Evolutionary conservation across 139 green algal species (phyloP), one percentile per base, ranked within the genome.

Genomic region (Prasinococcaceae sp.): DNA sequence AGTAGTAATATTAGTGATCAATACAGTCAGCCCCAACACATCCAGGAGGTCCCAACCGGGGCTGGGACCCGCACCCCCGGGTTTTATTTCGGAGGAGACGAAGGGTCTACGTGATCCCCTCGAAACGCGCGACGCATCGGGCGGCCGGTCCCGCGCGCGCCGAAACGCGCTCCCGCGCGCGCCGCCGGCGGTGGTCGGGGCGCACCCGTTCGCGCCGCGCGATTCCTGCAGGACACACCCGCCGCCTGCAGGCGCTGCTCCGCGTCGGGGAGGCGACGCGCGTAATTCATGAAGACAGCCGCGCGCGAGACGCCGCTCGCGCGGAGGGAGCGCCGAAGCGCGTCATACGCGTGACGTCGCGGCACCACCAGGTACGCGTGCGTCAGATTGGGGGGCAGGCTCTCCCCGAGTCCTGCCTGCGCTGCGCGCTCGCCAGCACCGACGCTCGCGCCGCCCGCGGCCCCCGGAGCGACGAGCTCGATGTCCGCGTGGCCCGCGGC

Each of bases 211-310:
- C n/a, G n/a, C n/a, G n/a, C n/a, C n/a, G n/a, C n/a, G n/a, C n/a
- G n/a, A n/a, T n/a, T 23, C 6, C 65, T 36, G 8, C 81, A 83
- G 45, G 65, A 35, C 70, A 96, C 88, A 35, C 70, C 64, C 17
- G 76, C 63, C 1, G 82, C 79, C 29, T 63, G 50, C 41, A 97
- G 73, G 69, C 96, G 97, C 45, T 76, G 45, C 45, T 47, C 25
- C 23, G 27, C 45, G 26, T 68, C 61, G 10, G 26, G 33, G 32
- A 94, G 65, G 9, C 88, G 72, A 55, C 85, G 75, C 66, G 84
- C 77, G 53, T 79, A 93, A 72, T 98, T 98, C 81, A 96, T 92
- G 66, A 98, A 98, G 19, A 94, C 74, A 5, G 97, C 69, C 1
- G 57, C 76, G 6, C 73, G 72, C 47, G 82, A 42, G 3, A 67